Evolutionary conservation across 441 rosid genomes (phyloP).

Genomic region (Gossypium davidsonii): DNA sequence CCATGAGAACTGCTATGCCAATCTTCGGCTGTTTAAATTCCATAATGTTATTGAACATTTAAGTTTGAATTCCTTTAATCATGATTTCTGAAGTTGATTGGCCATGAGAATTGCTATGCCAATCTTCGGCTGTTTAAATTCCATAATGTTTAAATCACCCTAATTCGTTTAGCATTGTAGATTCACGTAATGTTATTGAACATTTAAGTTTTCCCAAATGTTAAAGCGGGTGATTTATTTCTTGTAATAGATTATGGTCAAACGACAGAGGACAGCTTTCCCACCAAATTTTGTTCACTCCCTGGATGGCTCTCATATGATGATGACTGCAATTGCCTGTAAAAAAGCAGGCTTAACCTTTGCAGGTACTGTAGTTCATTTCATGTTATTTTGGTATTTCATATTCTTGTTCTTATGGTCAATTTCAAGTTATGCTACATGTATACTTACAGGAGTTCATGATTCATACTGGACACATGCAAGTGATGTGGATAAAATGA

Average conservation of each 20-base stretch:
- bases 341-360: slow-evolving; percentile 77
- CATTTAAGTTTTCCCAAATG: not conserved
- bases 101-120: not conserved
- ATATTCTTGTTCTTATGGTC: slow-evolving; percentile 3
- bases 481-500: slow-evolving; percentile 80
- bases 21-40: not conserved
- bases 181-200: not conserved
- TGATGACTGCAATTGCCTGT: slow-evolving; percentile 99
- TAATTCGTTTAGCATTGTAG: not conserved
- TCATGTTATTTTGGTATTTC: slow-evolving; percentile 7
- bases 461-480: slow-evolving; percentile 99
- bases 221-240: slow-evolving; percentile 4
- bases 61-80: not conserved
- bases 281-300: slow-evolving; percentile 99
- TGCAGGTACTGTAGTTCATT: slow-evolving; percentile 51
- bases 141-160: not conserved
- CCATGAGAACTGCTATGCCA: not conserved
- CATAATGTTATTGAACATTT: not conserved
- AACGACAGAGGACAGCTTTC: slow-evolving; percentile 89
- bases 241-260: slow-evolving; percentile 57
- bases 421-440: slow-evolving; percentile 16
- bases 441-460: slow-evolving; percentile 71
- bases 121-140: not conserved
- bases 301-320: slow-evolving; percentile 98
- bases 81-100: not conserved